A percentile compares a stretch with the other conserved stretches of the same genome.
phyloP scores from a whole-genome alignment of 192 early-diverging fungal species.

The Geosiphon pyriformis region DNA sequence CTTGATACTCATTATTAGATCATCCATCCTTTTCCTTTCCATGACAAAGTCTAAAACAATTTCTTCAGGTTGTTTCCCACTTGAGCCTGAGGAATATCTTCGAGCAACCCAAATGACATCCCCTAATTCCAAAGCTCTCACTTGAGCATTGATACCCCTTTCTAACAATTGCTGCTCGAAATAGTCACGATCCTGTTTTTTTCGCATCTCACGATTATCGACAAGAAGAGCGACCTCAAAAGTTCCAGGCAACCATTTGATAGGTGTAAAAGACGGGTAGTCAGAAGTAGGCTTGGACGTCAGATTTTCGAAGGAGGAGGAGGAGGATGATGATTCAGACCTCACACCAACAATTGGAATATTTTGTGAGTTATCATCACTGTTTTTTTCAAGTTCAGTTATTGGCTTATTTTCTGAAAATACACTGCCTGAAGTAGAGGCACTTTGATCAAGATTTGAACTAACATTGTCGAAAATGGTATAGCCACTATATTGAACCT shows the following conservation, averaged over 20 bases:
- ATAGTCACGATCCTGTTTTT: conserved; percentile 60
- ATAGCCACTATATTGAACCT: no score
- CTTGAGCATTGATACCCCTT: conserved; percentile 49
- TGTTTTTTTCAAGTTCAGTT: no score
- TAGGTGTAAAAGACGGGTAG: conserved; percentile 28
- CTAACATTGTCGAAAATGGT: no score
- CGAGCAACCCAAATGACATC: conserved; percentile 89
- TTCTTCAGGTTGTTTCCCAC: conserved; percentile 45
- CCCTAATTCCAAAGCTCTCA: conserved; percentile 69
- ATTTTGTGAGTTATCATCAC: background rate
- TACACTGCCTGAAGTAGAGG: background rate
- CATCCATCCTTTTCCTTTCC: conserved; percentile 93
- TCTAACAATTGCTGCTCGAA: conserved; percentile 62
- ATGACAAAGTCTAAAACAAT: conserved; percentile 80
- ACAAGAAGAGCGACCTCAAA: conserved; percentile 72
- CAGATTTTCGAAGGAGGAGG: background rate
- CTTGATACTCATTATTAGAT: conserved; percentile 84
- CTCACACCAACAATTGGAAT: background rate
- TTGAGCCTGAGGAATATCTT: conserved; percentile 11
- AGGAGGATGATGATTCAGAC: background rate
- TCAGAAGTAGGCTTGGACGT: background rate
- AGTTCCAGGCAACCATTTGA: conserved; percentile 29
- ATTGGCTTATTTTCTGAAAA: background rate
- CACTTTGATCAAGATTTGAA: background rate
- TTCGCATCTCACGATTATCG: conserved; percentile 80